Evolutionary conservation across 2,329 filamentous ascomycete species (phyloP).

Genomic region (Parastagonospora nodorum): DNA sequence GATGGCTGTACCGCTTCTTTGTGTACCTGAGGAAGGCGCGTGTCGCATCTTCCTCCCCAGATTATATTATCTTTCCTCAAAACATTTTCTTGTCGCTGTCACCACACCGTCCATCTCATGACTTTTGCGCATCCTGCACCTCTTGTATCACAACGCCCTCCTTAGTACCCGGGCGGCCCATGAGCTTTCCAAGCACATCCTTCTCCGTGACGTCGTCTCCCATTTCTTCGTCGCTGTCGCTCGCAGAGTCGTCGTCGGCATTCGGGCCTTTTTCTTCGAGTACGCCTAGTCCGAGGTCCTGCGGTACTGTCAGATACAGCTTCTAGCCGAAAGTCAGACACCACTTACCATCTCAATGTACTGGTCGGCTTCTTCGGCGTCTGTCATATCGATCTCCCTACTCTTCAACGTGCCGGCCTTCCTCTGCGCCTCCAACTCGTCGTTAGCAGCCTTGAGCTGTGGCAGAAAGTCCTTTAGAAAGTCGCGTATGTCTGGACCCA

Average conservation of each 20-base stretch:
- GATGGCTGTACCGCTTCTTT: no score
- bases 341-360: constrained; percentile 50
- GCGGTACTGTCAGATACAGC: constrained; percentile 11
- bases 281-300: constrained; percentile 54
- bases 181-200: constrained; percentile 44
- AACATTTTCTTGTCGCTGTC: neutral
- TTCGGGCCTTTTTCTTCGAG: constrained; percentile 47
- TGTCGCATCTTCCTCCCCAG: no score
- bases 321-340: neutral
- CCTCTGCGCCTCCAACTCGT: constrained; percentile 48
- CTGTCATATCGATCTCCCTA: constrained; percentile 44
- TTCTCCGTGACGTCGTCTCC: constrained; percentile 29
- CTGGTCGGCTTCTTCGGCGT: constrained; percentile 31
- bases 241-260: constrained; percentile 22
- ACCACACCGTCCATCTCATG: constrained; percentile 10
- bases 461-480: constrained; percentile 51
- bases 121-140: constrained; percentile 24
- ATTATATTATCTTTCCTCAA: no score
- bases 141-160: constrained; percentile 36
- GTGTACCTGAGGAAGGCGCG: neutral
- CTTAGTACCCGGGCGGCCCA: constrained; percentile 36
- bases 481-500: constrained; percentile 35
- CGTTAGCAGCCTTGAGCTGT: constrained; percentile 50
- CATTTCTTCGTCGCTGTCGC: constrained; percentile 27
- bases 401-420: constrained; percentile 45